A percentile compares a stretch with the other conserved stretches of the same genome.
Evolutionary conservation across 768 basidiomycete genomes (phyloP).

Genomic region (Leccinum subgranulosum): DNA sequence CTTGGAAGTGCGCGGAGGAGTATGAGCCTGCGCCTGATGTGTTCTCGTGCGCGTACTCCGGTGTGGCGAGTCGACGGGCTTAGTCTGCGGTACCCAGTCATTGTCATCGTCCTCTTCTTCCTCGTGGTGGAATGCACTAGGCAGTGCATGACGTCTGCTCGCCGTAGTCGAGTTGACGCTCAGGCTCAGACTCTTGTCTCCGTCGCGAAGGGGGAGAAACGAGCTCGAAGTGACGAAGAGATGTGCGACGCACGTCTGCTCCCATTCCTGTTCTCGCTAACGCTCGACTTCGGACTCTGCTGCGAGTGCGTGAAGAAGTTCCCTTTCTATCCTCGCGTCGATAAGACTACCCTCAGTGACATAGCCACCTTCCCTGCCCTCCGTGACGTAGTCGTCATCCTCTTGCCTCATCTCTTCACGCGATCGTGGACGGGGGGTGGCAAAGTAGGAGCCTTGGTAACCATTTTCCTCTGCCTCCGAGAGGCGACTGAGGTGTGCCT

Average conservation of each 20-base stretch:
- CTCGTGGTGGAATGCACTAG: conserved; percentile 45
- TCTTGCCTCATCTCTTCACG: conserved; percentile 17
- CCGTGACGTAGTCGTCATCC: conserved; percentile 24
- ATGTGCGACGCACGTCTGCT: neutral
- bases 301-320: neutral
- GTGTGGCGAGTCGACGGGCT: conserved; percentile 13
- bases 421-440: conserved; percentile 17
- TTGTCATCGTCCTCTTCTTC: conserved; percentile 34
- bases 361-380: conserved; percentile 53
- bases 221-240: conserved; percentile 11
- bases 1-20: conserved; percentile 14
- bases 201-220: conserved; percentile 9
- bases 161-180: conserved; percentile 13
- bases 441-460: conserved; percentile 85
- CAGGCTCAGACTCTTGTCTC: conserved; percentile 10
- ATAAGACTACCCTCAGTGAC: conserved; percentile 40
- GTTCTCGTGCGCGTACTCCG: conserved; percentile 9
- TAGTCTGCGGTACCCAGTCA: conserved; percentile 1
- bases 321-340: conserved; percentile 6
- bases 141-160: conserved; percentile 33
- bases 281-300: conserved; percentile 9
- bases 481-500: conserved; percentile 62
- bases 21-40: conserved; percentile 8
- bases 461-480: conserved; percentile 89
- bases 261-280: neutral